Conservation (phyloP, 345 rosid genomes). For the Theobroma cacao region DNA sequence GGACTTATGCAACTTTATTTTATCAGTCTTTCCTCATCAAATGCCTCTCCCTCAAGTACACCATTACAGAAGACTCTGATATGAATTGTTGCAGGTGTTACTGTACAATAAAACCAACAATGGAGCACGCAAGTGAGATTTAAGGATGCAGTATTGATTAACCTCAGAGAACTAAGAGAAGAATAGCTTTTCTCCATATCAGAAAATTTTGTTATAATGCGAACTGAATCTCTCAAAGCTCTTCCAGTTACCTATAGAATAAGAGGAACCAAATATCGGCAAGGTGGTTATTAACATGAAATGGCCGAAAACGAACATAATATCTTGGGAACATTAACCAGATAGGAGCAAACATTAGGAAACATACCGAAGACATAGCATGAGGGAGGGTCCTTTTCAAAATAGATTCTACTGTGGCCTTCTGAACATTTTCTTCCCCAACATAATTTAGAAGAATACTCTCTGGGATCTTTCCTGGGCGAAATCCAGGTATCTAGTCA, state of each 20-base stretch:
- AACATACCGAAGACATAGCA: slow-evolving; percentile 75
- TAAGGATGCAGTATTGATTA: slow-evolving; percentile 10
- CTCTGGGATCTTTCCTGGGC: slow-evolving; percentile 85
- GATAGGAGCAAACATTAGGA: not conserved
- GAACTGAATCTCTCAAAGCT: slow-evolving; percentile 83
- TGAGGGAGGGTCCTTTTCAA: slow-evolving; percentile 95
- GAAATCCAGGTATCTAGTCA: slow-evolving; percentile 81
- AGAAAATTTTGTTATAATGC: slow-evolving; percentile 67
- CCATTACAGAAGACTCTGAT: not conserved
- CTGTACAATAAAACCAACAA: not conserved
- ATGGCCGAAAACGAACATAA: not conserved
- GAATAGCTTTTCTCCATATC: slow-evolving; percentile 78
- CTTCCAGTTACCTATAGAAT: slow-evolving; percentile 69
- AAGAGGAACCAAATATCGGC: not conserved
- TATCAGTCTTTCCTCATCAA: not conserved
- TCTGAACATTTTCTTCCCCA: slow-evolving; percentile 64
- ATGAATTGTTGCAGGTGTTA: not conserved
- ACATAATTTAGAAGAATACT: slow-evolving; percentile 62
- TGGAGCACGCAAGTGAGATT: not conserved
- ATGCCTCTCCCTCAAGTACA: not conserved
- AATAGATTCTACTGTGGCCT: slow-evolving; percentile 84
- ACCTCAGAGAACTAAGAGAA: slow-evolving; percentile 63
- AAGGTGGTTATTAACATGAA: not conserved
- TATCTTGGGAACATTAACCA: not conserved
- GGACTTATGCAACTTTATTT: not conserved